Percentiles rank a stretch among this genome's conserved stretches.
These are phyloP conservation scores for Nadsonia starkeyi-henricii DNA, from an alignment of 1,139 yeast species.

Conservation along the genomic window DNA sequence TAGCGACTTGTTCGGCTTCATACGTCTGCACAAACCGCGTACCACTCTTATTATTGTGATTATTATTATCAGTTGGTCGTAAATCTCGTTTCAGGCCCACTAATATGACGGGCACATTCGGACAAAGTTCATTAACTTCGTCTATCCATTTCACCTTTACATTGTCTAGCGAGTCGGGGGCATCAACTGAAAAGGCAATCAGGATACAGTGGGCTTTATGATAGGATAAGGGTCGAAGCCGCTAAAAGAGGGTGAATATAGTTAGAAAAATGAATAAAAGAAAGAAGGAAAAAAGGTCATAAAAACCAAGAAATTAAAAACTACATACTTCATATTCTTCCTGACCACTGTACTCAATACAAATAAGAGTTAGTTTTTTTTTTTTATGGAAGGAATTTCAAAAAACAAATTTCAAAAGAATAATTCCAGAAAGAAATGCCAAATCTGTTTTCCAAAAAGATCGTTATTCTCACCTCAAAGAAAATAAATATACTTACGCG, in stretches of 20 bases:
- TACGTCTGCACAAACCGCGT: constrained; percentile 58
- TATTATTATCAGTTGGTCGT: constrained; percentile 41
- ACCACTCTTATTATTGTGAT: constrained; percentile 49
- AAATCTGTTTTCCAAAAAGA: no score
- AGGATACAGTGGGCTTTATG: constrained; percentile 56
- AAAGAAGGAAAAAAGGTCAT: constrained; percentile 23
- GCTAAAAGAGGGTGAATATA: constrained; percentile 12
- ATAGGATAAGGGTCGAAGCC: constrained; percentile 53
- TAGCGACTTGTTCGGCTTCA: constrained; percentile 77
- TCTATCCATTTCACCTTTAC: constrained; percentile 54
- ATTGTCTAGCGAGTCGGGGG: constrained; percentile 52
- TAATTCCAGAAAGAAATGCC: no score
- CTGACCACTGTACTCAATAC: constrained; percentile 39
- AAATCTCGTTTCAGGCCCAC: constrained; percentile 89
- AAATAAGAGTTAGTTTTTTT: not conserved
- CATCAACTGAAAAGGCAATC: constrained; percentile 53
- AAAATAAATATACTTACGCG: constrained; percentile 29
- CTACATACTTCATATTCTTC: constrained; percentile 40
- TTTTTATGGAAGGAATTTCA: no score
- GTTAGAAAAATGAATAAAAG: constrained; percentile 4
- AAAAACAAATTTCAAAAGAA: no score
- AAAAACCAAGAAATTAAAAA: constrained; percentile 3
- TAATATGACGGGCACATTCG: constrained; percentile 63
- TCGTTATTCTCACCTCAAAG: not conserved
- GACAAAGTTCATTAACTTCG: constrained; percentile 68